Evolutionary conservation across 208 protist species (phyloP), one percentile per base, ranked within the genome.

Genomic region (Crithidia acanthocephali): DNA sequence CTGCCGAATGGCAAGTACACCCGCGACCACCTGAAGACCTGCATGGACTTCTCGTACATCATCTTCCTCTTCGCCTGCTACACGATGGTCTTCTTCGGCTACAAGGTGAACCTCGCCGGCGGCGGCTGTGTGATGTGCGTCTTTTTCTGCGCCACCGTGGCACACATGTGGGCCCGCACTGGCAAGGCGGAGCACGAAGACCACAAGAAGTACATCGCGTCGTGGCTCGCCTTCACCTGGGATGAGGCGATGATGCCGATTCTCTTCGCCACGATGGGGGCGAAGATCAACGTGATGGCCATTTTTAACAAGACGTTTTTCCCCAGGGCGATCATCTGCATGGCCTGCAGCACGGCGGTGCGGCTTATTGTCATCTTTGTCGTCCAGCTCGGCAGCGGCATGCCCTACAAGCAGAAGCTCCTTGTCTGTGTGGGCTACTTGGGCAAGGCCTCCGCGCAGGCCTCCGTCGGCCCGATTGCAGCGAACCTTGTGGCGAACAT

Each of bases 371-470:
- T 84, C 8, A 90, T 64, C 30, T 88, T 92, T 64, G 11, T 80
- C 0, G 33, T 91, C 27, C 87, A 88, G 67, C 60, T 85, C 13
- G 85, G 85, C 40, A 79, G 74, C 51, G 80, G 79, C 18, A 81
- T 84, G 73, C 67, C 81, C 10, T 88, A 72, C 62, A 66, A 62
- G 57, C 73, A 91, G 37, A 88, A 89, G 64, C 35, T 91, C 22
- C 73, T 95, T 27, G 85, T 91, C 35, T 89, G 83, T 37, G 76
- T 89, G 16, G 90, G 87, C 27, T 95, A 90, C 63, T 56, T 85
- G 20, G 84, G 85, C 45, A 91, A 92, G 68, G 90, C 86, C 9
- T 88, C 90, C 22, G 86, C 87, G 33, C 90, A 95, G 81, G 86
- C 84, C 25, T 89, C 90, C 13, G 62, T 95, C 3, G 87, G 90